Percentiles rank a stretch among this genome's conserved stretches.
phyloP scores from a whole-genome alignment of 1,139 yeast species.

The Protomyces lactucae-debilis region DNA sequence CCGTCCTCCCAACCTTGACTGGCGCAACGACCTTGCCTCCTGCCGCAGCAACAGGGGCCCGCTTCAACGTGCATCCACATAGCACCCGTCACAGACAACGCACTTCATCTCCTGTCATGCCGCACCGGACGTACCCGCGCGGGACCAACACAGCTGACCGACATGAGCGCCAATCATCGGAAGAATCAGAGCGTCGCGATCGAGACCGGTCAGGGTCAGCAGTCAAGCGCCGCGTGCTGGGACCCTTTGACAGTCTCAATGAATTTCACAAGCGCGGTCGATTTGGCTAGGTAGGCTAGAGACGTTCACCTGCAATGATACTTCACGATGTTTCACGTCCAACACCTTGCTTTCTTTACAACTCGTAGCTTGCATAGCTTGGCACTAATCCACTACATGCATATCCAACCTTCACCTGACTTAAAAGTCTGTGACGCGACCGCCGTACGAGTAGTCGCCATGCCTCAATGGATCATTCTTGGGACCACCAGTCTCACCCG shows the following conservation, averaged over 20 bases:
- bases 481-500: conserved; percentile 96
- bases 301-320: neutral
- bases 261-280: conserved; percentile 23
- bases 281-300: neutral
- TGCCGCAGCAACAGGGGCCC: neutral
- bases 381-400: neutral
- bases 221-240: conserved; percentile 13
- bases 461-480: conserved; percentile 93
- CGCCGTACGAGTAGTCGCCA: conserved; percentile 93
- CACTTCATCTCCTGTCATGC: neutral
- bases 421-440: conserved; percentile 90
- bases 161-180: neutral
- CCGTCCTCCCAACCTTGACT: neutral
- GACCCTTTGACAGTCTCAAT: neutral
- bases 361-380: neutral
- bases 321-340: neutral
- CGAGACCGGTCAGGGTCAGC: neutral
- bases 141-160: neutral
- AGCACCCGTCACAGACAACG: neutral
- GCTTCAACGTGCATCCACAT: neutral
- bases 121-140: neutral
- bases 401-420: neutral
- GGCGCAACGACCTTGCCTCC: neutral
- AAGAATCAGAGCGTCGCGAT: conserved; percentile 14
- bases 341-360: neutral